Evolutionary conservation across 768 basidiomycete species (phyloP).

Genomic region (Russula emetica): DNA sequence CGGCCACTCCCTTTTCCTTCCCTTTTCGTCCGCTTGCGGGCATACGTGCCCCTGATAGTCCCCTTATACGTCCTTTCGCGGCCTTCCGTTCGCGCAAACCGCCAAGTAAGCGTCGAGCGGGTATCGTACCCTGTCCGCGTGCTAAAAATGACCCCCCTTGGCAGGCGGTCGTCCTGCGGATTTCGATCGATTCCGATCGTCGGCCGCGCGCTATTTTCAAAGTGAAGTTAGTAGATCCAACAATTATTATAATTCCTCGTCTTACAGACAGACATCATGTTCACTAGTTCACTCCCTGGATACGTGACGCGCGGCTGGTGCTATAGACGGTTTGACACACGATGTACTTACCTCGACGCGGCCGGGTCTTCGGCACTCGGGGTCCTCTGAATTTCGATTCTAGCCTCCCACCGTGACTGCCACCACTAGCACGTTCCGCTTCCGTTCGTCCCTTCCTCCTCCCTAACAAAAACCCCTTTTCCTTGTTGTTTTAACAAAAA

Average conservation of each 20-base stretch:
- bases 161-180: neutral
- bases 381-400: neutral
- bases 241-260: slow-evolving; percentile 17
- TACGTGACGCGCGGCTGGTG: slow-evolving; percentile 4
- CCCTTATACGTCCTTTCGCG: neutral
- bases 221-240: slow-evolving; percentile 10
- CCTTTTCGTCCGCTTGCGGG: neutral
- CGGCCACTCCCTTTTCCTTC: neutral
- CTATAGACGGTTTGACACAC: slow-evolving; percentile 15
- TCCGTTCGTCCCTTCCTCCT: neutral
- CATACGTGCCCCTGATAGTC: slow-evolving; percentile 5
- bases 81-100: neutral
- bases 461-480: neutral
- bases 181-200: slow-evolving; percentile 22
- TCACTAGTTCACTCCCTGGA: neutral
- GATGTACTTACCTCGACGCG: slow-evolving; percentile 12
- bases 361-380: neutral
- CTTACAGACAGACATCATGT: neutral
- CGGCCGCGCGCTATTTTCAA: slow-evolving; percentile 9
- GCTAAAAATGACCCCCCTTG: neutral
- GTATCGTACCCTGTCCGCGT: neutral
- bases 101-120: neutral
- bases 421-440: too few relatives aligned
- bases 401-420: too few relatives aligned
- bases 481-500: neutral